A percentile compares a stretch with the other conserved stretches of the same genome.
These are phyloP conservation scores for Tolypocladium ovalisporum DNA, from an alignment of 2,329 filamentous ascomycete genomes.

Conservation along the genomic window DNA sequence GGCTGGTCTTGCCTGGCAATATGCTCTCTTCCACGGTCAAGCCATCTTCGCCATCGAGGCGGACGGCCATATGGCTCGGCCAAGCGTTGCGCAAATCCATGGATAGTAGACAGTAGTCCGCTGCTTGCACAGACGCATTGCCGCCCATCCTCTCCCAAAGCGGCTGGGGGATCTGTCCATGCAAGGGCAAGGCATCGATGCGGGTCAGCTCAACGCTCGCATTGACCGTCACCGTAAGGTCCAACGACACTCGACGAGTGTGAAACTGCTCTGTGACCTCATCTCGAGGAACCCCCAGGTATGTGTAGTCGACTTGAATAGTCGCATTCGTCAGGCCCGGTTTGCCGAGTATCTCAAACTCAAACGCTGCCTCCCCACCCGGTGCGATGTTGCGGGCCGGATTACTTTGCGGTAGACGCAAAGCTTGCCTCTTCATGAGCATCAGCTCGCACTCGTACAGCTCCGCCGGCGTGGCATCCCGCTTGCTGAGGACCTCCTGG, in stretches of 20 bases:
- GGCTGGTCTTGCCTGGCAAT: constrained; percentile 57
- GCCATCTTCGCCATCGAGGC: constrained; percentile 42
- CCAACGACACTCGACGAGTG: constrained; percentile 71
- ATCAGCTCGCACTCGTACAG: constrained; percentile 80
- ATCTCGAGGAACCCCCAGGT: constrained; percentile 59
- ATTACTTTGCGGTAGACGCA: constrained; percentile 43
- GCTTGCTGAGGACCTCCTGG: constrained; percentile 62
- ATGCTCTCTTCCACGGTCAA: constrained; percentile 43
- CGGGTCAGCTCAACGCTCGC: constrained; percentile 75
- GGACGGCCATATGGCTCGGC: constrained; percentile 67
- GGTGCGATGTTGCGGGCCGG: constrained; percentile 52
- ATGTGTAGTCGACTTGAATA: constrained; percentile 78
- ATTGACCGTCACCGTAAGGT: constrained; percentile 82
- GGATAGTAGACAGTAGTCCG: constrained; percentile 66
- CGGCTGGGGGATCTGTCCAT: constrained; percentile 49
- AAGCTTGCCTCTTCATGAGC: constrained; percentile 61
- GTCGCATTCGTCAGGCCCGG: constrained; percentile 70
- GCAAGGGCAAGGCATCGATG: constrained; percentile 68
- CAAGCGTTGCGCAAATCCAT: constrained; percentile 84
- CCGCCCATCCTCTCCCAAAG: constrained; percentile 41
- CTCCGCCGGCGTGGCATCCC: constrained; percentile 68
- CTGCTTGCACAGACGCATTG: constrained; percentile 26
- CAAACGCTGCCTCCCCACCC: constrained; percentile 58
- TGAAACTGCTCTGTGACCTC: constrained; percentile 67
- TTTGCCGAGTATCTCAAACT: constrained; percentile 78